A percentile compares a stretch with the other conserved stretches of the same genome.
Conservation (phyloP, 345 rosid genomes). For the Jatropha curcas region DNA sequence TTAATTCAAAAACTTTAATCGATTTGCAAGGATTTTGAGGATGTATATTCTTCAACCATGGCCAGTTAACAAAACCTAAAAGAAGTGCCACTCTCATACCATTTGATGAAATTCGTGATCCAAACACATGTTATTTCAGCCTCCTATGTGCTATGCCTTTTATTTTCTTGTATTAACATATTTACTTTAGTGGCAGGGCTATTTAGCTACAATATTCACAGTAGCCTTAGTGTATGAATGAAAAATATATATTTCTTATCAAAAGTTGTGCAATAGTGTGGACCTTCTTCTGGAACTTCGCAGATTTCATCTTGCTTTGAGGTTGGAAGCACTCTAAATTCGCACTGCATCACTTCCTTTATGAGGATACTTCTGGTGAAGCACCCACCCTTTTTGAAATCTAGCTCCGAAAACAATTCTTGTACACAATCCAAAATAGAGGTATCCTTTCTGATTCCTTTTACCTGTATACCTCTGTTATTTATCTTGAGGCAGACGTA, state of each 20-base stretch:
- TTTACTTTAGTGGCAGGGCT: no score
- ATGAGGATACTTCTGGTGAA: constrained; percentile 30
- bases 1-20: no score
- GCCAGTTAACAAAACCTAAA: no score
- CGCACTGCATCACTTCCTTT: constrained; percentile 35
- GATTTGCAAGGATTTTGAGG: no score
- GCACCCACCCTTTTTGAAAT: constrained; percentile 37
- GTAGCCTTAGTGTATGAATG: background rate
- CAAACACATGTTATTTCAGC: no score
- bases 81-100: no score
- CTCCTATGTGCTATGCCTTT: background rate
- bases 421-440: constrained; percentile 35
- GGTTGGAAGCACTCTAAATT: constrained; percentile 44
- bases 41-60: no score
- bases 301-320: constrained; percentile 47
- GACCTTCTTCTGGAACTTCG: constrained; percentile 16
- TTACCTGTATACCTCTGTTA: constrained; percentile 7
- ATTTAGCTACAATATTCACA: background rate
- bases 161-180: background rate
- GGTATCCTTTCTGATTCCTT: constrained; percentile 39
- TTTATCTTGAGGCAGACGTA: background rate
- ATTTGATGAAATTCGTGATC: no score
- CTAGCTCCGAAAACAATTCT: constrained; percentile 47
- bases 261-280: background rate
- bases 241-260: background rate